Base-by-base conservation (phyloP, 345 rosid genomes). In the Murraya paniculata region DNA sequence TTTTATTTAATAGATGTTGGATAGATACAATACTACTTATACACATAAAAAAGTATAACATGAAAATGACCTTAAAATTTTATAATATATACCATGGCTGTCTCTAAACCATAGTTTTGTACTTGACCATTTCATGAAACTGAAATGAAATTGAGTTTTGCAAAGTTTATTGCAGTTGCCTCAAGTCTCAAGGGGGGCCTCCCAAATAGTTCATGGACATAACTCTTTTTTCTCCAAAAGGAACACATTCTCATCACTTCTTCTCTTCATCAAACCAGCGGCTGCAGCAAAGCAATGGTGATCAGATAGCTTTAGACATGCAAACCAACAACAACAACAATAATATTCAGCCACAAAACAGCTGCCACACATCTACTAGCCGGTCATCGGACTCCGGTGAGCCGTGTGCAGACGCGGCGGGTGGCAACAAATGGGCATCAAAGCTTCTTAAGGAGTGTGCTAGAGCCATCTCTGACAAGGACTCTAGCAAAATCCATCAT, bases 381-480 rank as follows among this genome's bases (percentile, higher is more conserved):
- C 85, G 84, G 2, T 87, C 93, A 30, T 85, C 89, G 22, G 91
- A 88, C 50, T 84, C 88, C 45, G 85, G 76, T n/a, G 85, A 84
- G 78, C 82, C 78, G 2, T 62, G 72, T 2, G 84, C 77, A 13
- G 74, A 33, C 35, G 56, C 74, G 1, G 25, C 27, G 9, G 45
- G 70, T 8, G 70, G 48, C 59, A 61, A 83, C 75, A 88, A 82
- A 79, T 92, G 94, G 97, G 93, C 91, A 19, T 79, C 89, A 18
- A 81, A 81, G 75, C 90, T 92, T 64, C 92, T 92, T 18, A 84
- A 53, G 45, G 94, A 92, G 84, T 90, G 97, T 41, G 94, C 94
- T 14, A 80, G 86, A 80, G 97, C 97, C 33, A 87, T 92, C 82
- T 88, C 90, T 39, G 91, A 89, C 57, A 90, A 90, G 78, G 93